A percentile compares a stretch with the other conserved stretches of the same genome.
Evolutionary conservation across 495 filamentous ascomycete species (phyloP).

Genomic region (Astrothelium macrocarpum): DNA sequence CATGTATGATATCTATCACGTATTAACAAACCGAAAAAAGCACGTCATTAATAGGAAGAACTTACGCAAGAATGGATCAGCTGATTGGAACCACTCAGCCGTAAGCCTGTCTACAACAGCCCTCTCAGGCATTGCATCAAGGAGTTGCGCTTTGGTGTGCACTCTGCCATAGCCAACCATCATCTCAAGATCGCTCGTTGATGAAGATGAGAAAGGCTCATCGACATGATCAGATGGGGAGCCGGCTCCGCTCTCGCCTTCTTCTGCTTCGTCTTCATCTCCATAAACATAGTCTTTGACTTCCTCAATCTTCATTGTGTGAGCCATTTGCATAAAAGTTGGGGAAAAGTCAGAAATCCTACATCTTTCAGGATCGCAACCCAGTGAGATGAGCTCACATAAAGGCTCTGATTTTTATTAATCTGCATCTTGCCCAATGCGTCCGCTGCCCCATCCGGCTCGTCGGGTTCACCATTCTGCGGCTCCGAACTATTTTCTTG

Average conservation of each 20-base stretch:
- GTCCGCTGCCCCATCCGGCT: constrained; percentile 47
- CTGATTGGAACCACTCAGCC: constrained; percentile 31
- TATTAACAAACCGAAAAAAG: too few species aligned
- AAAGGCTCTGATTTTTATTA: constrained; percentile 68
- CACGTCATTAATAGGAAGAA: too few species aligned
- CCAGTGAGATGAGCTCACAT: constrained; percentile 87
- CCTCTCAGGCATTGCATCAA: constrained; percentile 27
- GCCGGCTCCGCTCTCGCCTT: background rate
- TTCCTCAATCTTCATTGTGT: constrained; percentile 11
- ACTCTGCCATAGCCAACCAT: constrained; percentile 21
- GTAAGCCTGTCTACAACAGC: constrained; percentile 27
- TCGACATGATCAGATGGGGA: constrained; percentile 14
- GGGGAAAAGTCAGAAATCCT: constrained; percentile 23
- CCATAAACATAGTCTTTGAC: constrained; percentile 20
- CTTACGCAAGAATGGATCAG: constrained; percentile 1
- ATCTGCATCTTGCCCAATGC: constrained; percentile 86
- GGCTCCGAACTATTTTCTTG: background rate
- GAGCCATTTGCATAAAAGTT: background rate
- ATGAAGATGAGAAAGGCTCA: constrained; percentile 11
- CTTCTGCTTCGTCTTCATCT: constrained; percentile 11
- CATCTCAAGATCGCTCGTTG: constrained; percentile 32
- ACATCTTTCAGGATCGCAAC: constrained; percentile 76
- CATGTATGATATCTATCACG: constrained; percentile 23
- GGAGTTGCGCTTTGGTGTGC: constrained; percentile 21
- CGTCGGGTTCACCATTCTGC: background rate